Conservation (phyloP, 2,329 filamentous ascomycete genomes). For the Fusarium ramigenum region DNA sequence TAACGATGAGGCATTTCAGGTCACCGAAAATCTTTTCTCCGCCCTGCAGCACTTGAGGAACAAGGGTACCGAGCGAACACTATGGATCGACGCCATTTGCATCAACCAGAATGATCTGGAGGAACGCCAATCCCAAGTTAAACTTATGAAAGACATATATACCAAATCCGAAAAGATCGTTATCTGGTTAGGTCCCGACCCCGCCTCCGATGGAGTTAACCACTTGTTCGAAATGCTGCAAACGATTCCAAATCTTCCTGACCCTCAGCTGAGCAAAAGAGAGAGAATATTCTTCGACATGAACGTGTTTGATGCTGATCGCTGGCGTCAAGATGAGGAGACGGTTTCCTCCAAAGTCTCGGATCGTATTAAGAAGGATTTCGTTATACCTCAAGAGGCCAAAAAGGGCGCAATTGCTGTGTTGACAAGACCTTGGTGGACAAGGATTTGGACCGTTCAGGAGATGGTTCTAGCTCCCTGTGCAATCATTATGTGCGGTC, state of each 20-base stretch:
- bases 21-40: background rate
- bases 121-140: background rate
- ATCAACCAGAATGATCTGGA: background rate
- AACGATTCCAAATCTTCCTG: background rate
- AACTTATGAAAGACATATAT: background rate
- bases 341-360: fast-evolving
- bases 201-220: background rate
- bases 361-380: fast-evolving
- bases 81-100: background rate
- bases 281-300: background rate
- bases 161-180: background rate
- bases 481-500: fast-evolving
- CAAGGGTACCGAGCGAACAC: fast-evolving
- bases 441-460: background rate
- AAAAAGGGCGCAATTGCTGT: background rate
- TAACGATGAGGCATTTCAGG: background rate
- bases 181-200: background rate
- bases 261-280: background rate
- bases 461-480: background rate
- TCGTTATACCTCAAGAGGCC: background rate
- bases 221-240: background rate
- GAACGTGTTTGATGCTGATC: background rate
- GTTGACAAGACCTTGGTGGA: background rate
- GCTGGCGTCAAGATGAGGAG: background rate
- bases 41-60: background rate